Base-by-base conservation (phyloP, 768 basidiomycete species). In the Kockovaella imperatae region DNA sequence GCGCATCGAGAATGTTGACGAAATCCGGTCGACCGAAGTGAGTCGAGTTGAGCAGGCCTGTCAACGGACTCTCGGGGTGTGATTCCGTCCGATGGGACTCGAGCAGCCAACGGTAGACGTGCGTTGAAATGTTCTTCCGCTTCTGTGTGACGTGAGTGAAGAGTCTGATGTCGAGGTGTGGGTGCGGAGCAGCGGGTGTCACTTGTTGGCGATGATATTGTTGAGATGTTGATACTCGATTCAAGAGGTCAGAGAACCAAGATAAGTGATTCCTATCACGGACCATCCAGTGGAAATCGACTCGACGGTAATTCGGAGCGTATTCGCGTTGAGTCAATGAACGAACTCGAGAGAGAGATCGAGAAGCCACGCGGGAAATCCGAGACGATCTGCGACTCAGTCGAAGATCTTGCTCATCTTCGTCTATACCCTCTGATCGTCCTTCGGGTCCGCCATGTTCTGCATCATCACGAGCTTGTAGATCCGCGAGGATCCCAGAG, bases 221-320 rank as follows among this genome's bases (percentile, higher is more conserved):
- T 38, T 58, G 56, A 7, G 47, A 49, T 10, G 35, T 17, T 5
- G 53, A 58, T 15, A 58, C 47, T 5, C 36, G 23, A 38, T 58
- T 58, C 28, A 58, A 47, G 5, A 58, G 34, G 42, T 58, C 45
- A 3, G 52, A 54, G 43, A 58, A 58, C 56, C 56, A 58, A 11
- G 23, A 23, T 10, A 58, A 47, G 24, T 54, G 45, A 35, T 58
- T 58, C 42, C 47, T 47, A 35, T 58, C 56, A 7, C 56, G 49
- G 3, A 58, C 56, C 41, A 50, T 54, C 56, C 56, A 58, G 50
- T 58, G 56, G 40, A 58, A 58, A 35, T 58, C 56, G 11, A 54
- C 36, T 18, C 56, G 49, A 2, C 46, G 38, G 34, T 58, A 58
- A 24, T 58, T 49, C 6, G 20, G 8, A 17, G 52, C 48, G 25